Conservation (phyloP, 2,329 filamentous ascomycete genomes). For the Achaetomium macrosporum region DNA sequence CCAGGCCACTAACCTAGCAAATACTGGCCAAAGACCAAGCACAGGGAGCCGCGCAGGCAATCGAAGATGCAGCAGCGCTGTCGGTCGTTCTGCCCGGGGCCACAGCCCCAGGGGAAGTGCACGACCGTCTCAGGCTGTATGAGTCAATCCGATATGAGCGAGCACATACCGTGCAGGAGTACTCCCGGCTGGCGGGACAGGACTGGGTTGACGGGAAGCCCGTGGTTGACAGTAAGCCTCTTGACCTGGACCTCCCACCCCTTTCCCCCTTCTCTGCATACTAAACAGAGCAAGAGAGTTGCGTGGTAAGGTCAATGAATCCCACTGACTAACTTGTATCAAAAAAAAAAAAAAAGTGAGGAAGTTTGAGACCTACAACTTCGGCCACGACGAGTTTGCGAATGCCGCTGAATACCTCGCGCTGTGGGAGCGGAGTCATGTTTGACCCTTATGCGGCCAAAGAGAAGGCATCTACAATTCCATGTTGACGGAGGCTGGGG, state of each 20-base stretch:
- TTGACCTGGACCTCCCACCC: too few species aligned
- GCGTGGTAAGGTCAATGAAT: too few species aligned
- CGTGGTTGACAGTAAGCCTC: conserved; percentile 38
- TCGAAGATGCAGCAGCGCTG: conserved; percentile 60
- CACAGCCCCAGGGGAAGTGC: conserved; percentile 40
- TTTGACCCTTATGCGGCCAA: too few species aligned
- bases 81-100: conserved; percentile 48
- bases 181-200: conserved; percentile 45
- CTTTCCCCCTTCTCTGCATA: too few species aligned
- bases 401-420: not conserved
- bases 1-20: not conserved
- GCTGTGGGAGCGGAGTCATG: not conserved
- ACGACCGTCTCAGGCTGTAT: conserved; percentile 53
- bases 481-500: too few species aligned
- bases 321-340: too few species aligned
- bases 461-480: too few species aligned
- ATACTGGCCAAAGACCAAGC: conserved; percentile 37
- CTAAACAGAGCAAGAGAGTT: too few species aligned
- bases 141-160: conserved; percentile 52
- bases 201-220: conserved; percentile 37
- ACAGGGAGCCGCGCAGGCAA: conserved; percentile 57
- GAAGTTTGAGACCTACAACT: conserved; percentile 5
- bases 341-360: too few species aligned
- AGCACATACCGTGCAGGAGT: conserved; percentile 25
- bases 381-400: conserved; percentile 3